Percentiles rank a stretch among this genome's conserved stretches.
Evolutionary conservation across 1,284 basidiomycete genomes (phyloP).

Genomic region (Moesziomyces globuligerus): DNA sequence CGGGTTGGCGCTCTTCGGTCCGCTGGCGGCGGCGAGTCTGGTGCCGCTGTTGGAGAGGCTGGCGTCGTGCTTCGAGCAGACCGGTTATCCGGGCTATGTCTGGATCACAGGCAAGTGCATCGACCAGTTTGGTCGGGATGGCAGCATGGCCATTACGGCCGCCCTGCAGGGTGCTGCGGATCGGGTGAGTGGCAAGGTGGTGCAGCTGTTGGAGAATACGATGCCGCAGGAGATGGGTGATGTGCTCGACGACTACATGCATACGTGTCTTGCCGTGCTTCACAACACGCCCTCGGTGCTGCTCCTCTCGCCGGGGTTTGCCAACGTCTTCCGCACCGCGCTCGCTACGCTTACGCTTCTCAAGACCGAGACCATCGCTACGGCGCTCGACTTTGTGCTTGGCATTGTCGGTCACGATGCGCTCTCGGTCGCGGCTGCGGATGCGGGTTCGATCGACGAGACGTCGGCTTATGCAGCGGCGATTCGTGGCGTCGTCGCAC

Average conservation of each 20-base stretch:
- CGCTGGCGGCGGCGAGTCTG: slow-evolving; percentile 76
- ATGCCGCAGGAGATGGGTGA: slow-evolving; percentile 49
- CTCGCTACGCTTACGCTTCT: slow-evolving; percentile 51
- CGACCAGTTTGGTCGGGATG: slow-evolving; percentile 51
- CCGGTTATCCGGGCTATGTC: slow-evolving; percentile 86
- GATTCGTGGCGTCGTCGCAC: slow-evolving; percentile 77
- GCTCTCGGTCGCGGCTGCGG: slow-evolving; percentile 42
- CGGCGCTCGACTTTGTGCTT: slow-evolving; percentile 82
- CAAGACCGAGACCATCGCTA: slow-evolving; percentile 78
- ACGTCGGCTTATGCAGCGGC: slow-evolving; percentile 75
- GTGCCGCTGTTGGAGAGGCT: slow-evolving; percentile 80
- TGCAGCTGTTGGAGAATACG: slow-evolving; percentile 43
- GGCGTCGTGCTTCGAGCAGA: slow-evolving; percentile 80
- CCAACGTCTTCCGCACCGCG: slow-evolving; percentile 66
- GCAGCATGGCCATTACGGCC: slow-evolving; percentile 32
- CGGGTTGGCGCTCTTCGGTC: slow-evolving; percentile 84
- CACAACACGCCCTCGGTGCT: slow-evolving; percentile 79
- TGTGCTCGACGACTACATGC: slow-evolving; percentile 94
- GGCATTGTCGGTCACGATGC: slow-evolving; percentile 75
- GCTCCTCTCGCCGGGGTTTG: slow-evolving; percentile 69
- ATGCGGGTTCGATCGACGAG: slow-evolving; percentile 69
- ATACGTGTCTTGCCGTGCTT: slow-evolving; percentile 79
- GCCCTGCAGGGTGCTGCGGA: slow-evolving; percentile 54
- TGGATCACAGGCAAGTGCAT: slow-evolving; percentile 90
- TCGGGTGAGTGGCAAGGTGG: slow-evolving; percentile 51